A percentile compares a stretch with the other conserved stretches of the same genome.
These are phyloP conservation scores for Alnus glutinosa DNA, from an alignment of 306 rosid genomes.

Conservation along the genomic window DNA sequence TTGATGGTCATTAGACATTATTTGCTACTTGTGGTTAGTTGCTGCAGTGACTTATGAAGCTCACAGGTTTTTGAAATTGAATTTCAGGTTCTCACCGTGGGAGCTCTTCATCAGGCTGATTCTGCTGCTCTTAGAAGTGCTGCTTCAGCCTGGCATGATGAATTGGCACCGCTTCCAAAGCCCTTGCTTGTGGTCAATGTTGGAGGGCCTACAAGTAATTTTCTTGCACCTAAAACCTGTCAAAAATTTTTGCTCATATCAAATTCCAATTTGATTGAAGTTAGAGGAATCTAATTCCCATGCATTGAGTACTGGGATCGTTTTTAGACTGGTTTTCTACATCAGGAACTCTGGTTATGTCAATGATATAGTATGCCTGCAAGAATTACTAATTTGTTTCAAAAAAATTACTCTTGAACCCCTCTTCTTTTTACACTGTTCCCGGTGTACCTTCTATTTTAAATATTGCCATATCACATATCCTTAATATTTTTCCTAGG, in stretches of 20 bases:
- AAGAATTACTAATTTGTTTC: constrained; percentile 9
- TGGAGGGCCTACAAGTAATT: constrained; percentile 86
- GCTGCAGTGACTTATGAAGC: constrained; percentile 22
- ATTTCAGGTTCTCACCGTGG: constrained; percentile 75
- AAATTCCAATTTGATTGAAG: constrained; percentile 4
- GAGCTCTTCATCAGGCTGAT: constrained; percentile 97
- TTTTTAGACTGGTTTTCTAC: constrained; percentile 16
- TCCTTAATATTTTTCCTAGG: constrained; percentile 35
- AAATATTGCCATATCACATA: constrained; percentile 5
- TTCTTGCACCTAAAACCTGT: neutral
- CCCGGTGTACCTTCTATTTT: constrained; percentile 15
- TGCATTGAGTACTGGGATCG: neutral
- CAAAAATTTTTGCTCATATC: neutral
- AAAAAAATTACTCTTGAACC: constrained; percentile 5
- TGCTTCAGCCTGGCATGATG: constrained; percentile 78
- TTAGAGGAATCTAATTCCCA: neutral
- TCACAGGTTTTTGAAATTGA: constrained; percentile 22
- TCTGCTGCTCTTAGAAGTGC: constrained; percentile 65
- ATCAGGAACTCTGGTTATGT: constrained; percentile 14
- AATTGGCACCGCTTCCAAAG: constrained; percentile 68
- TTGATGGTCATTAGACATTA: neutral
- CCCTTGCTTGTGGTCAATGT: constrained; percentile 87
- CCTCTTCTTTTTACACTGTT: constrained; percentile 12
- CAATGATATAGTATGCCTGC: constrained; percentile 3
- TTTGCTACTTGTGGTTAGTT: constrained; percentile 13